Evolutionary conservation across 768 basidiomycete species (phyloP).

Genomic region (Suillus brevipes): DNA sequence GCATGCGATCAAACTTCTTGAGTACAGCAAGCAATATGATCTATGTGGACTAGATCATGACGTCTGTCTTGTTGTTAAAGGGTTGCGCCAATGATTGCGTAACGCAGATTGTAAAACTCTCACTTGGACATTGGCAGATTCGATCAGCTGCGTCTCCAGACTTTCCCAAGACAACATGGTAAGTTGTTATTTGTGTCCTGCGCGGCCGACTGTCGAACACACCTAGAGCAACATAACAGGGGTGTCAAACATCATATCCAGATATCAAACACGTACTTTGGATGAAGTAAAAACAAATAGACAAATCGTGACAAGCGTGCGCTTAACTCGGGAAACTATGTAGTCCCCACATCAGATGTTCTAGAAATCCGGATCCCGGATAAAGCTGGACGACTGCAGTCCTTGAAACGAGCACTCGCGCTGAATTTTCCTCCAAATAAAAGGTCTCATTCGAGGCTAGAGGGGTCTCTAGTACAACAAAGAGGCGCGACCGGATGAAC

Average conservation of each 20-base stretch:
- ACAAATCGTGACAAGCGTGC: neutral
- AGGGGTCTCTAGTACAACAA: neutral
- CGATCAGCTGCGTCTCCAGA: neutral
- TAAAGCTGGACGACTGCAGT: neutral
- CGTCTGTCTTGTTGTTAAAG: neutral
- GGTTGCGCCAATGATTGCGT: neutral
- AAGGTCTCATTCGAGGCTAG: neutral
- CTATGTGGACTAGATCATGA: neutral
- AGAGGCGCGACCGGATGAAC: neutral
- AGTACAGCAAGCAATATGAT: neutral
- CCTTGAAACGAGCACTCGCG: neutral
- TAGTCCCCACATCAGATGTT: neutral
- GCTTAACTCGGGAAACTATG: neutral
- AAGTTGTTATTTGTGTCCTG: neutral
- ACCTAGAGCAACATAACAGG: neutral
- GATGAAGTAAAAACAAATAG: neutral
- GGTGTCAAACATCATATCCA: neutral
- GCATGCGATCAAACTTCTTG: constrained; percentile 21
- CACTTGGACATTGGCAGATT: neutral
- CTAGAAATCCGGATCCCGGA: neutral
- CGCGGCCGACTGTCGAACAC: neutral
- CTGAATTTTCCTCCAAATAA: neutral
- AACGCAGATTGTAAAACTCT: neutral
- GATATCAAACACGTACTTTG: neutral
- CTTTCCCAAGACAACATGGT: neutral